These are phyloP conservation scores for Acanthamoeba lenticulata DNA, from an alignment of 208 protist genomes.

Conservation along the genomic window DNA sequence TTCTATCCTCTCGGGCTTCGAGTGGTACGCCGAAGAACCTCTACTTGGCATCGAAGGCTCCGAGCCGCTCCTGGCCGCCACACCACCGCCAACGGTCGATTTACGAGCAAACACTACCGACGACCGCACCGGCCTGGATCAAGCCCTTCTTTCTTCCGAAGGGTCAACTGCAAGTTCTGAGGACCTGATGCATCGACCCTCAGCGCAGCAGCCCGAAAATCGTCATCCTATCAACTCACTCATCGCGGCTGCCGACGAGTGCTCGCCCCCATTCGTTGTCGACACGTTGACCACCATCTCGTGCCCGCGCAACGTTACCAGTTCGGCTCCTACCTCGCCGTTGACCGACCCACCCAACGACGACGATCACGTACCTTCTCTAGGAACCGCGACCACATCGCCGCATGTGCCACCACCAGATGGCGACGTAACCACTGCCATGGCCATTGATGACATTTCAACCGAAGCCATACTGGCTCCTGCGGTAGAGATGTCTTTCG, in stretches of 20 bases:
- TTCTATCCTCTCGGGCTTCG: background rate
- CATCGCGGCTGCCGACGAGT: background rate
- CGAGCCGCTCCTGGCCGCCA: conserved; percentile 10
- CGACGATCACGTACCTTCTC: background rate
- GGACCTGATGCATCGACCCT: background rate
- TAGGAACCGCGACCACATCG: background rate
- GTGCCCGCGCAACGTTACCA: background rate
- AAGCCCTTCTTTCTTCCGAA: background rate
- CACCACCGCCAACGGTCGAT: background rate
- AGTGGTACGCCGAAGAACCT: conserved; percentile 26
- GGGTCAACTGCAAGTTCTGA: background rate
- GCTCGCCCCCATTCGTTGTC: conserved; percentile 52
- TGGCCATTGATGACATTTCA: background rate
- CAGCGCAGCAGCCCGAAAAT: conserved; percentile 34
- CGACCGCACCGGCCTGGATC: conserved; percentile 33
- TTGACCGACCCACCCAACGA: background rate
- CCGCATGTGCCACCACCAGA: background rate
- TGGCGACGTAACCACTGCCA: too few species aligned
- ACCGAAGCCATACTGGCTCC: background rate
- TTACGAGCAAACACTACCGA: background rate
- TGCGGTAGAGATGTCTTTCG: too few species aligned
- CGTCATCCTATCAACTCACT: background rate
- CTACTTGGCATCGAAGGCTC: background rate
- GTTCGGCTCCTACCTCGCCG: background rate
- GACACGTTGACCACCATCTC: conserved; percentile 4